phyloP scores from a whole-genome alignment of 1,284 basidiomycete species.

The Leccinum huronense region DNA sequence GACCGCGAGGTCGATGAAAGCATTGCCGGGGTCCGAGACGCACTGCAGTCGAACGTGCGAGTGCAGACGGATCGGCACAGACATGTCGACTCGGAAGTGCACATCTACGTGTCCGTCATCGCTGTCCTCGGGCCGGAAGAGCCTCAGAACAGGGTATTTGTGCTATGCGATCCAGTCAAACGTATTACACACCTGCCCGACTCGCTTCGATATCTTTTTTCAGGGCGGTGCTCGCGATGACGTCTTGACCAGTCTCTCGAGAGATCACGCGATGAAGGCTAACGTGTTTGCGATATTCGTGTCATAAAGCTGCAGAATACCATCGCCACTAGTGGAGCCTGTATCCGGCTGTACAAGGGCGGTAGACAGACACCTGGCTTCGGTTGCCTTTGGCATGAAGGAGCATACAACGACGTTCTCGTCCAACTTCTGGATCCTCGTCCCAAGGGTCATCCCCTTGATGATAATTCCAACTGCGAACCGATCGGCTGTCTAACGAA shows the following conservation, averaged over 20 bases:
- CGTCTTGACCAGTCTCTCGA: constrained; percentile 44
- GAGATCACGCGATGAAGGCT: constrained; percentile 51
- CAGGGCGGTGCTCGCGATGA: constrained; percentile 58
- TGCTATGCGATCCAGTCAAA: no score
- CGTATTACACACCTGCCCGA: constrained; percentile 44
- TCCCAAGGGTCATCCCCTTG: constrained; percentile 56
- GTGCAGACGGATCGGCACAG: constrained; percentile 50
- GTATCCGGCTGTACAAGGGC: constrained; percentile 52
- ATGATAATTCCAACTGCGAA: constrained; percentile 64
- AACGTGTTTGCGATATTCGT: constrained; percentile 53
- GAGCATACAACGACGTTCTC: constrained; percentile 61
- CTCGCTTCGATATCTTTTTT: constrained; percentile 54
- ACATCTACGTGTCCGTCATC: constrained; percentile 44
- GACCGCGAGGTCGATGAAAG: constrained; percentile 44
- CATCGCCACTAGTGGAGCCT: constrained; percentile 52
- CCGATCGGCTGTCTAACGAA: constrained; percentile 53
- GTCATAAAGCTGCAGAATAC: constrained; percentile 57
- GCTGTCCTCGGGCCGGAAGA: constrained; percentile 29
- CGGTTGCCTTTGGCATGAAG: constrained; percentile 54
- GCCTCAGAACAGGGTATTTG: constrained; percentile 39
- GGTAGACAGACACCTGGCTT: constrained; percentile 45
- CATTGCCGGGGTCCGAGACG: constrained; percentile 52
- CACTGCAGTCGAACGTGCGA: constrained; percentile 62
- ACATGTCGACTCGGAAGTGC: constrained; percentile 53
- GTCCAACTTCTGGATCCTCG: constrained; percentile 54